Base-by-base conservation (phyloP, 345 rosid genomes). In the Acer yangbiense region DNA sequence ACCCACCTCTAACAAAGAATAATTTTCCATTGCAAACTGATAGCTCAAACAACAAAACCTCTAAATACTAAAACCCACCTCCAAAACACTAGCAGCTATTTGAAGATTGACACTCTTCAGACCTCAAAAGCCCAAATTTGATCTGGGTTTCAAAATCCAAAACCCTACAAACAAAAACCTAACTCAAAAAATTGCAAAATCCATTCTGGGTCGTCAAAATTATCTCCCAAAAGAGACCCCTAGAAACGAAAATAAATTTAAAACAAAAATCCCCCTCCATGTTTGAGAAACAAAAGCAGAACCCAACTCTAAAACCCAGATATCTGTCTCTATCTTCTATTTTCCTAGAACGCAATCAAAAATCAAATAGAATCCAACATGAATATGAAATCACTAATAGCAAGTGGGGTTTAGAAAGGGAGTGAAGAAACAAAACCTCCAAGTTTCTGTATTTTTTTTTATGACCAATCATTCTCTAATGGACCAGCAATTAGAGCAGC, bases 241-340 rank as follows among this genome's bases (percentile, higher is more conserved):
- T n/a, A 71, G 61, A 50, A 58, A 48, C 57, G 67, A 29, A 68
- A 32, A 65, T 43, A 8, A 35, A 48, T 7, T 69, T 8, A 43
- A 7, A 52, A 9, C 16, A 48, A 72, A 64, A 11, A 58, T 12
- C 39, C 63, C 32, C 75, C 17, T 32, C 9, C 68, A 21, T 66
- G 2, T 64, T 39, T 4, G 73, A 65, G 65, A 77, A 21, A 46
- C 64, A 43, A 46, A 69, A 76, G 60, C 81, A 79, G 67, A 84
- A 77, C 58, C 78, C 76, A 77, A 58, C 65, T 72, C 23, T 65
- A 48, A 64, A 78, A 83, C 78, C 72, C 79, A 73, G 61, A 73
- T 67, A 65, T 66, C 23, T 20, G 67, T 83, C 62, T 79, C 67
- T 50, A 23, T 66, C 75, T 58, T 72, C 52, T 64, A 35, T 35